Conservation (phyloP, 2,329 filamentous ascomycete genomes). For the Leptoxyphium fumago region DNA sequence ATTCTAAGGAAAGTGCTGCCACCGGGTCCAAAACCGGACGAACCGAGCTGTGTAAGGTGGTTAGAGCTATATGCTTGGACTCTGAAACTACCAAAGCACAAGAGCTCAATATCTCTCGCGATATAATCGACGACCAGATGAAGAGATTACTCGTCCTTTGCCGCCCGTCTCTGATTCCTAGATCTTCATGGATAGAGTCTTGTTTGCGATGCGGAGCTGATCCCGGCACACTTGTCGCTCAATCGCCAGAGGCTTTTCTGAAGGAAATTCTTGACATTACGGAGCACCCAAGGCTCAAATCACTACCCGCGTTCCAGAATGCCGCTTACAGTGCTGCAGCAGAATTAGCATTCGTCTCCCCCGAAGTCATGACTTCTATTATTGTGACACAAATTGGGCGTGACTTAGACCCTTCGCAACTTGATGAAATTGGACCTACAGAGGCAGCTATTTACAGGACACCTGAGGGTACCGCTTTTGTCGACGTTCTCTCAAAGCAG, state of each 20-base stretch:
- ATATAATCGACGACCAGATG: slow-evolving; percentile 52
- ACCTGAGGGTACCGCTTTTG: slow-evolving; percentile 71
- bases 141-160: slow-evolving; percentile 65
- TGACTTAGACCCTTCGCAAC: slow-evolving; percentile 57
- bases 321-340: slow-evolving; percentile 77
- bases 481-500: slow-evolving; percentile 84
- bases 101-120: slow-evolving; percentile 29
- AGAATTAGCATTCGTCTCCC: slow-evolving; percentile 86
- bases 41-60: slow-evolving; percentile 45
- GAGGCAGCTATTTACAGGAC: slow-evolving; percentile 91
- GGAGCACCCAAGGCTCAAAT: slow-evolving; percentile 16
- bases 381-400: slow-evolving; percentile 59
- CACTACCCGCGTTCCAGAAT: slow-evolving; percentile 36
- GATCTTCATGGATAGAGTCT: slow-evolving; percentile 74
- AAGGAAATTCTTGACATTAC: slow-evolving; percentile 46
- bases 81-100: slow-evolving; percentile 35
- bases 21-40: slow-evolving; percentile 49
- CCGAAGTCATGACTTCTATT: slow-evolving; percentile 60
- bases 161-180: slow-evolving; percentile 61
- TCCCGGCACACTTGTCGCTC: slow-evolving; percentile 60
- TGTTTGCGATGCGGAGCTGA: slow-evolving; percentile 70
- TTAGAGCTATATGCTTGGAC: slow-evolving; percentile 49
- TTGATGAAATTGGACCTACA: slow-evolving; percentile 62
- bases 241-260: slow-evolving; percentile 50
- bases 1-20: slow-evolving; percentile 67